Evolutionary conservation across 176 grass and related monocot species (phyloP).

Genomic region (Poa pratensis): DNA sequence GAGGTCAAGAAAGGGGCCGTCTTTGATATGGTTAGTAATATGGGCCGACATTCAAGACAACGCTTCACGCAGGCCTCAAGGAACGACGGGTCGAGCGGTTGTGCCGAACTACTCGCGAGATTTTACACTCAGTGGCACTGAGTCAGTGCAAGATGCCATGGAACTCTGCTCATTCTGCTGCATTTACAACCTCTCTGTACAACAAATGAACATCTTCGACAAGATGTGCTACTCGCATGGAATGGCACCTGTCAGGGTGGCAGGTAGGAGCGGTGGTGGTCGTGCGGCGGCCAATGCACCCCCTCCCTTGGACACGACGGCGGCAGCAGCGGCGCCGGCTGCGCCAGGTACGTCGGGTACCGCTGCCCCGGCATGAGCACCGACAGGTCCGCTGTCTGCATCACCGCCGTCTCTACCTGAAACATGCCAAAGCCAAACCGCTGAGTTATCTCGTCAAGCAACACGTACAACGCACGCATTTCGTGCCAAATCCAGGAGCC

Average conservation of each 20-base stretch:
- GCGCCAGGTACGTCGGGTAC: constrained; percentile 84
- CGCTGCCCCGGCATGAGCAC: constrained; percentile 93
- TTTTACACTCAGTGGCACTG: not conserved
- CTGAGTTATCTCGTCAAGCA: not conserved
- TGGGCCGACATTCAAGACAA: no score
- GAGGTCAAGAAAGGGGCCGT: no score
- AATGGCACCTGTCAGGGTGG: constrained; percentile 40
- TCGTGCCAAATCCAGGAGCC: not conserved
- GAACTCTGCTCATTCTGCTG: not conserved
- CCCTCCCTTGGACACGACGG: constrained; percentile 76
- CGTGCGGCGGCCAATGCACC: constrained; percentile 84
- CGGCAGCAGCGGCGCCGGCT: constrained; percentile 71
- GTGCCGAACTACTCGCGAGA: not conserved
- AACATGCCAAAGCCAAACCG: not conserved
- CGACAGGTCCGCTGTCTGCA: constrained; percentile 56
- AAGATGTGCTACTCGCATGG: not conserved
- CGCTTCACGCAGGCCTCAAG: no score
- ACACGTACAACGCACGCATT: not conserved
- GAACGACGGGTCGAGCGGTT: not conserved
- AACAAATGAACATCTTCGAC: not conserved
- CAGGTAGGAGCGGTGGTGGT: constrained; percentile 48
- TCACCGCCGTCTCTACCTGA: constrained; percentile 52
- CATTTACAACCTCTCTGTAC: constrained; percentile 34
- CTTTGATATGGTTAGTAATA: no score
- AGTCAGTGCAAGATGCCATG: constrained; percentile 13